Conservation (phyloP, 441 rosid species). For the Mallotus japonicus region DNA sequence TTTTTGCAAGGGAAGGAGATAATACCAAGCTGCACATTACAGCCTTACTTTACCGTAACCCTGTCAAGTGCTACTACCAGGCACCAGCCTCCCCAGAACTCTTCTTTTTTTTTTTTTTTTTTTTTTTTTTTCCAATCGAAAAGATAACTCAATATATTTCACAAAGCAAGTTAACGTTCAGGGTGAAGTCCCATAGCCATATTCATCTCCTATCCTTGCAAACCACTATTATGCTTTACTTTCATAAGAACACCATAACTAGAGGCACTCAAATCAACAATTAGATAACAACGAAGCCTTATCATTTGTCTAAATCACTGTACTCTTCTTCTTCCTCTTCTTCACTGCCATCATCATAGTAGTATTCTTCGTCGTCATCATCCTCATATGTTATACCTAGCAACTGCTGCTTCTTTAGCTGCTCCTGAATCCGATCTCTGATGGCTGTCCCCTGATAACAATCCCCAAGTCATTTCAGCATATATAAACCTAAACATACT, state of each 20-base stretch:
- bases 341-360: conserved; percentile 36
- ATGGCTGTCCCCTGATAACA: conserved; percentile 67
- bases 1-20: too few relatives aligned
- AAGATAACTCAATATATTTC: neutral
- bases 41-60: too few relatives aligned
- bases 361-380: conserved; percentile 31
- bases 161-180: neutral
- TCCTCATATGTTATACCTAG: conserved; percentile 42
- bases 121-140: neutral
- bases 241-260: neutral
- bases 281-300: neutral
- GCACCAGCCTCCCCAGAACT: neutral
- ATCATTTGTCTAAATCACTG: conserved; percentile 9
- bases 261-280: neutral
- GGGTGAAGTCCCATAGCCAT: neutral
- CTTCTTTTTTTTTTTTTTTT: neutral
- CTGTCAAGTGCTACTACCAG: too few relatives aligned
- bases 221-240: conserved; percentile 6
- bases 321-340: conserved; percentile 28
- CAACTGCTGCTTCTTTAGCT: conserved; percentile 50
- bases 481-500: neutral
- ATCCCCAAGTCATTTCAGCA: neutral
- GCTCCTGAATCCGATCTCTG: conserved; percentile 75
- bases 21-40: too few relatives aligned
- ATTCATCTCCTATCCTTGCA: neutral